Base-by-base conservation (phyloP, 257 asterid genomes). In the Primulina huaijiensis region DNA sequence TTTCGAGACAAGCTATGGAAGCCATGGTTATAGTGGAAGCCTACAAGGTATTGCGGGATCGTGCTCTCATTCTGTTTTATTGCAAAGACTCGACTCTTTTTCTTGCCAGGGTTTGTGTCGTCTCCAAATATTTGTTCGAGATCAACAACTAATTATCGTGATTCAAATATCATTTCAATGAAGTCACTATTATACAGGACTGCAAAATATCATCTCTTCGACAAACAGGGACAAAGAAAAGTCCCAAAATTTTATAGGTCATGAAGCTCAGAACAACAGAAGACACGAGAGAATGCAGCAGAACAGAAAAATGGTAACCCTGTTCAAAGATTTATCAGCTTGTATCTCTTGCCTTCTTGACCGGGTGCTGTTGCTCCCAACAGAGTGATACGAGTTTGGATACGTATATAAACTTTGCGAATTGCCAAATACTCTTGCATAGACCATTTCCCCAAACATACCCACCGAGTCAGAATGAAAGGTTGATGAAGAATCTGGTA, bases 401-500 rank as follows among this genome's bases (percentile, higher is more conserved):
- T 82, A 77, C 2, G 83, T 55, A 38, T 79, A 87, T 29, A 87
- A 65, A 60, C 88, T 84, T 70, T 84, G 84, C 2, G 96, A 85
- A 76, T 85, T 84, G 6, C 96, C 89, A 70, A 88, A 90, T 8
- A 84, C 90, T 74, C 96, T 72, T 3, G 85, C 89, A 55, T 85
- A 86, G 38, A 90, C 87, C 95, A 90, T 88, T 77, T 90, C 94
- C 34, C 95, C 97, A 1, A 85, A 86, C 88, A 86, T 81, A 12
- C 89, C 95, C 30, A 72, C 75, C 10, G 63, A 67, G 0, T 81
- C 68, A n/a, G 78, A 66, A 52, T 69, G 43, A 29, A 68, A 68
- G 16, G 73, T 52, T 11, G 72, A 69, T 33, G 75, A 74, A 69
- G 76, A 57, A 35, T 62, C 79, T 46, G 20, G 7, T 46, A 1